Percentiles rank a stretch among this genome's conserved stretches.
These are phyloP conservation scores for Reutealis trisperma DNA, from an alignment of 345 rosid genomes.

Conservation along the genomic window DNA sequence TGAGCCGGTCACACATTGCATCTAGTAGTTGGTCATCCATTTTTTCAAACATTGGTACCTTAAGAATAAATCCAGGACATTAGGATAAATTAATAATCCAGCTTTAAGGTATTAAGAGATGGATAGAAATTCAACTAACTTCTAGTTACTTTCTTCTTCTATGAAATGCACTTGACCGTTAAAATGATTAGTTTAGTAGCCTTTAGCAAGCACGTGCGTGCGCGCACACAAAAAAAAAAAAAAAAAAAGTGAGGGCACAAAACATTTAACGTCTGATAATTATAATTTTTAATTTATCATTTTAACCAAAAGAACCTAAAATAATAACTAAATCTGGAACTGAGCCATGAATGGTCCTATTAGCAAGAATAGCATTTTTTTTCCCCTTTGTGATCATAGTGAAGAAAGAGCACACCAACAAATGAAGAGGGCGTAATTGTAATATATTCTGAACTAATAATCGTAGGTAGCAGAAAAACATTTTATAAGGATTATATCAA, in stretches of 20 bases:
- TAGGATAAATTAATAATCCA: neutral
- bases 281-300: too few relatives aligned
- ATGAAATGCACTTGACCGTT: neutral
- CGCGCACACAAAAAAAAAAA: too few relatives aligned
- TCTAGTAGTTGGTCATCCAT: conserved; percentile 86
- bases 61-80: conserved; percentile 6
- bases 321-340: neutral
- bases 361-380: neutral
- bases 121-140: neutral
- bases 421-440: neutral
- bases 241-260: too few relatives aligned
- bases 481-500: neutral
- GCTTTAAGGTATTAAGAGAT: neutral
- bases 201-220: too few relatives aligned
- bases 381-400: neutral
- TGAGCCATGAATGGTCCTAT: neutral
- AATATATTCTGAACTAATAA: neutral
- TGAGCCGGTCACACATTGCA: conserved; percentile 84
- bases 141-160: neutral
- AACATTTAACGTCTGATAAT: too few relatives aligned
- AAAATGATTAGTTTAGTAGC: too few relatives aligned
- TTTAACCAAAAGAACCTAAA: neutral
- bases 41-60: conserved; percentile 89
- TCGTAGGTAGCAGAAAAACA: neutral
- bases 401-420: neutral